Base-by-base conservation (phyloP, 345 rosid species). In the Acer saccharum region DNA sequence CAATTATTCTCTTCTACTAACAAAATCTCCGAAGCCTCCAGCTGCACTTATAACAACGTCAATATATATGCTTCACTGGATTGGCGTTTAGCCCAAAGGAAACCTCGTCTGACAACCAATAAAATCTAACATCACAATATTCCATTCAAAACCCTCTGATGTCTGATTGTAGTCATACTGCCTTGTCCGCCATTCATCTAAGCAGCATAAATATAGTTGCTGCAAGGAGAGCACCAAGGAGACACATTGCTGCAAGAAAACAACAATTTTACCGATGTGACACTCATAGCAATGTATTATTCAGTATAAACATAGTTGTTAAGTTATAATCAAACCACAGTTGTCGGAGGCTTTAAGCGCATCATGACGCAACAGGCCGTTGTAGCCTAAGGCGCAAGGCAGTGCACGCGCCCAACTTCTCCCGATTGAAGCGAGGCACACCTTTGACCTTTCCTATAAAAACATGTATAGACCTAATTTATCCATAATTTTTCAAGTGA, bases 181-280 rank as follows among this genome's bases (percentile, higher is more conserved):
- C 60, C 99, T 88, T 27, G 98, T 94, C 78, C 99, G 86, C 99
- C 99, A 97, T 23, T 98, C 99, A 89, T 97, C 99, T 87, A 97
- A 84, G 86, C 98, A 94, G 86, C 94, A 29, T 2, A 29, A 29
- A 29, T 29, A 29, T 29, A 32, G 35, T 32, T 94, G 83, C 99
- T 91, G 87, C 72, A 97, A 92, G 73, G 98, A 92, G 17, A 97
- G 98, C 84, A 97, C 98, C 94, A 91, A 87, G 43, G 99, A 97
- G 62, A 97, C 99, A 64, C 98, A 97, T 90, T 97, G 99, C 99
- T 94, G 93, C 83, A 48, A 43, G 65, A 81, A 82, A 84, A 66
- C 72, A 87, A 79, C 41, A 79, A 25, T 74, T 23, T 23, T 5
- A 48, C 9, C 12, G 14, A 23, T 17, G 64, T 69, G 69, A 86